A percentile compares a stretch with the other conserved stretches of the same genome.
Evolutionary conservation across 2,329 filamentous ascomycete species (phyloP).

Genomic region (Raffaelea ambrosiae): DNA sequence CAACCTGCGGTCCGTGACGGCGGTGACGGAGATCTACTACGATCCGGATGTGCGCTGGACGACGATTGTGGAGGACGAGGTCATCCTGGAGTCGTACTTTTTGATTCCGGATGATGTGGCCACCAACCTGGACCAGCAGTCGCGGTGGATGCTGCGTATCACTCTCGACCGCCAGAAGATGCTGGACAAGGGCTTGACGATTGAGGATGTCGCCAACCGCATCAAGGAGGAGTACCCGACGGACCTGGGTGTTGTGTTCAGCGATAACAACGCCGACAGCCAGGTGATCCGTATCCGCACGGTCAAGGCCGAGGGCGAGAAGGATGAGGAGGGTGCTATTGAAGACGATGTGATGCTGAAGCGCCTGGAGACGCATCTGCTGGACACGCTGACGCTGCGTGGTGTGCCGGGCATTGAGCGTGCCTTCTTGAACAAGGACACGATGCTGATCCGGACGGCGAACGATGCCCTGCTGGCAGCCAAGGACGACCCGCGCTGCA

Average conservation of each 20-base stretch:
- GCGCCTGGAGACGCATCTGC: slow-evolving; percentile 80
- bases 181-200: slow-evolving; percentile 85
- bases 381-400: slow-evolving; percentile 84
- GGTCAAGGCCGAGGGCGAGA: slow-evolving; percentile 59
- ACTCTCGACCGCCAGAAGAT: slow-evolving; percentile 89
- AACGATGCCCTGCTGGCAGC: slow-evolving; percentile 67
- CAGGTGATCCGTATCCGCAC: slow-evolving; percentile 90
- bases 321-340: slow-evolving; percentile 57
- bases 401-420: slow-evolving; percentile 83
- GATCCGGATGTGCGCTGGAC: slow-evolving; percentile 85
- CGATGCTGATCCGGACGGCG: slow-evolving; percentile 54
- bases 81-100: slow-evolving; percentile 96
- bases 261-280: slow-evolving; percentile 94
- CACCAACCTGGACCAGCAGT: slow-evolving; percentile 62
- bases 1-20: slow-evolving; percentile 82
- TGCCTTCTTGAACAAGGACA: slow-evolving; percentile 85
- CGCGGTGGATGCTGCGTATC: slow-evolving; percentile 91
- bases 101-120: slow-evolving; percentile 75
- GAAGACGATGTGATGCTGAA: slow-evolving; percentile 92
- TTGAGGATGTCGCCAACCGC: slow-evolving; percentile 80
- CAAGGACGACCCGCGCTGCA: slow-evolving; percentile 67
- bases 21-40: slow-evolving; percentile 93
- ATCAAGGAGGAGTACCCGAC: slow-evolving; percentile 84
- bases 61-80: slow-evolving; percentile 75
- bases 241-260: slow-evolving; percentile 89